Evolutionary conservation across 148 eudicot genomes (phyloP).

Genomic region (Cornus florida): DNA sequence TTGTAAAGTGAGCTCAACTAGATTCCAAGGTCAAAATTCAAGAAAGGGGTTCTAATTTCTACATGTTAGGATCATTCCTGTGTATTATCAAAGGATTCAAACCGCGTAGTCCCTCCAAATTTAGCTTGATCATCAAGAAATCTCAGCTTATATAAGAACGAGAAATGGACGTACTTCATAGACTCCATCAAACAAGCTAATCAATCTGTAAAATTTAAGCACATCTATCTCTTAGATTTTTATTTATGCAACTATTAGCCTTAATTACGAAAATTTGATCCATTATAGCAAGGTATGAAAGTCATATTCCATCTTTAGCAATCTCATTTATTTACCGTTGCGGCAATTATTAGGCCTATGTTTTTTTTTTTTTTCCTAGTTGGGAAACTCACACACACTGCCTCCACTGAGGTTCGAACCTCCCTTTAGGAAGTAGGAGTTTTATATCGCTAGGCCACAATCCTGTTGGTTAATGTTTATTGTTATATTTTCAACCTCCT

Average conservation of each 20-base stretch:
- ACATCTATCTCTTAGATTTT: neutral
- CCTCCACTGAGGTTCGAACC: too few species aligned
- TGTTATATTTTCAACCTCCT: neutral
- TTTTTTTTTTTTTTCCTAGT: too few species aligned
- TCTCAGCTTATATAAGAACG: neutral
- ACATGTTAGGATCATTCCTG: neutral
- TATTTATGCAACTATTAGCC: too few species aligned
- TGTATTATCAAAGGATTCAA: neutral
- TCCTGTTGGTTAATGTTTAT: too few species aligned
- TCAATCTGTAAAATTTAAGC: neutral
- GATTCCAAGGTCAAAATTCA: neutral
- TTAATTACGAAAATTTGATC: too few species aligned
- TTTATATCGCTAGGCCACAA: too few species aligned
- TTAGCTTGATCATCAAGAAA: slow-evolving; percentile 19
- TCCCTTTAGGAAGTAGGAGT: too few species aligned
- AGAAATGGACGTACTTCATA: neutral
- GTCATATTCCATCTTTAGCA: neutral
- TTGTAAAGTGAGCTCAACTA: too few species aligned
- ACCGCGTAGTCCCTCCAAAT: neutral
- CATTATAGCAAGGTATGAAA: too few species aligned
- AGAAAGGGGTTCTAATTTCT: neutral
- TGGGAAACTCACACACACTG: too few species aligned
- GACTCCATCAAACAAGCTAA: neutral
- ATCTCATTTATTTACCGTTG: neutral
- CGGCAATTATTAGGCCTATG: too few species aligned